Evolutionary conservation across 78 protist species (phyloP).

Genomic region (Protostelium mycophagum): DNA sequence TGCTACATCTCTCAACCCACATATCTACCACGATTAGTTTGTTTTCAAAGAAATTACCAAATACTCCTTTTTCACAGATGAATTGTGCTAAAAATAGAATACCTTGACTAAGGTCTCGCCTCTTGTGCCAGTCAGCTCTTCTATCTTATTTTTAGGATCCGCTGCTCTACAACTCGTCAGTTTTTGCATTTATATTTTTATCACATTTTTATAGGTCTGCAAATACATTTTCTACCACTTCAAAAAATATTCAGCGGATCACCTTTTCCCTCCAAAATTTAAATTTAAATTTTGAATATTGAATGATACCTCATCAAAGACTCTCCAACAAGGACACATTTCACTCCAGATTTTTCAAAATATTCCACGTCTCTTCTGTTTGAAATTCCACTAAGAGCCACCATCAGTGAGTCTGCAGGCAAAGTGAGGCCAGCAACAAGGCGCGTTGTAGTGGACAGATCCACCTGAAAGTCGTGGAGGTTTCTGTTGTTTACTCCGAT

Average conservation of each 20-base stretch:
- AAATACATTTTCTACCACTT: too few relatives aligned
- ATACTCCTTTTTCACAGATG: too few relatives aligned
- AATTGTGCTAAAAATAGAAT: too few relatives aligned
- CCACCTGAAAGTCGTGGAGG: slow-evolving; percentile 23
- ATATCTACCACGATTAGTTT: slow-evolving; percentile 21
- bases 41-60: too few relatives aligned
- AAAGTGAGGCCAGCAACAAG: neutral
- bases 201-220: too few relatives aligned
- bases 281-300: too few relatives aligned
- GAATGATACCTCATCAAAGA: slow-evolving; percentile 51
- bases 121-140: neutral
- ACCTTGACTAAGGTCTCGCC: slow-evolving; percentile 3
- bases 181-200: too few relatives aligned
- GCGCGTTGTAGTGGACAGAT: slow-evolving; percentile 5
- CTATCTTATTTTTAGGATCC: slow-evolving; percentile 3
- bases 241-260: too few relatives aligned
- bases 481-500: slow-evolving; percentile 74
- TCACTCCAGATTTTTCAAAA: neutral
- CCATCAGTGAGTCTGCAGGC: neutral
- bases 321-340: slow-evolving; percentile 63
- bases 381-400: slow-evolving; percentile 32
- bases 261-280: too few relatives aligned
- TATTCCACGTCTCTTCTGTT: slow-evolving; percentile 12
- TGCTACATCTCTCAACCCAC: slow-evolving; percentile 31
- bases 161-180: too few relatives aligned